Percentiles rank a stretch among this genome's conserved stretches.
Evolutionary conservation across 2,329 filamentous ascomycete genomes (phyloP).

Genomic region (Claviceps spartinae): DNA sequence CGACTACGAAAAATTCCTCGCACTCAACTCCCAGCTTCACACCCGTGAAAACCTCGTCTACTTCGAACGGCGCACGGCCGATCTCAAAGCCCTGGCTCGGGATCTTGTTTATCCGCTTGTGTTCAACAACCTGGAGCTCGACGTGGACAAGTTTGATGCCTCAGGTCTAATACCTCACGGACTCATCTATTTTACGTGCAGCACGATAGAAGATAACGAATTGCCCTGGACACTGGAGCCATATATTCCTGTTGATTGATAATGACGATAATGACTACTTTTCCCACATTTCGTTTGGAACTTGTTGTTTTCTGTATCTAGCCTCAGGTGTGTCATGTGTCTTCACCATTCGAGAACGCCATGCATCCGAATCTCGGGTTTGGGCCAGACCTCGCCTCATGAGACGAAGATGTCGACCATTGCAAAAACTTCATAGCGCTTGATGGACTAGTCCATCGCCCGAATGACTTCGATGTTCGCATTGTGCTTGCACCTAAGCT

Average conservation of each 20-base stretch:
- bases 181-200: constrained; percentile 39
- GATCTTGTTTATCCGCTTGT: constrained; percentile 77
- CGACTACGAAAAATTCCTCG: constrained; percentile 82
- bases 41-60: constrained; percentile 71
- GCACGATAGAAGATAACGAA: constrained; percentile 32
- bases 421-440: too few relatives aligned
- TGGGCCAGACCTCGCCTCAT: too few relatives aligned
- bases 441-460: too few relatives aligned
- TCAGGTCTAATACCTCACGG: constrained; percentile 20
- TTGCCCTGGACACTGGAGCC: constrained; percentile 29
- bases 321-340: too few relatives aligned
- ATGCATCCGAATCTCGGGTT: too few relatives aligned
- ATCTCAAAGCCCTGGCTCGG: constrained; percentile 71
- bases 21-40: constrained; percentile 70
- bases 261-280: too few relatives aligned
- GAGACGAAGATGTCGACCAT: too few relatives aligned
- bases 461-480: too few relatives aligned
- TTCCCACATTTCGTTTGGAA: too few relatives aligned
- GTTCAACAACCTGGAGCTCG: constrained; percentile 71
- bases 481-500: too few relatives aligned
- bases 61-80: constrained; percentile 78
- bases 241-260: neutral
- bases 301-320: too few relatives aligned
- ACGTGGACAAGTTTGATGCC: constrained; percentile 35
- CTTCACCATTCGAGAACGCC: too few relatives aligned